Conservation (phyloP, 768 basidiomycete species). For the Cystobasidium tubakii region DNA sequence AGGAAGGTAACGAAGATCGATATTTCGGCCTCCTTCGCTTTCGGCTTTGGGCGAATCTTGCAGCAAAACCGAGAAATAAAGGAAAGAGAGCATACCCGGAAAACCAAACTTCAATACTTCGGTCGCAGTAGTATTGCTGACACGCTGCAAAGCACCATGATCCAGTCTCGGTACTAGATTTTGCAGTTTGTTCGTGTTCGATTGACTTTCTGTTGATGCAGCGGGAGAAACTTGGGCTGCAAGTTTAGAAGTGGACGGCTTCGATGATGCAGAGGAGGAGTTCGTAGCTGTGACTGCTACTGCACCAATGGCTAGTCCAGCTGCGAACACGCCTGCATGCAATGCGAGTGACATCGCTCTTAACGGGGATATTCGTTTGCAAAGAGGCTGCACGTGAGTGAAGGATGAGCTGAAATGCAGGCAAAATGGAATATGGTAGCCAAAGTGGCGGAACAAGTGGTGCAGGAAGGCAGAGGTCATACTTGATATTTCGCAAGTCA, state of each 20-base stretch:
- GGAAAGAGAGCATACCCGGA: conserved; percentile 58
- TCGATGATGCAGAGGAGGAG: neutral
- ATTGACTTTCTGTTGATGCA: conserved; percentile 44
- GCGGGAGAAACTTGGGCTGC: conserved; percentile 46
- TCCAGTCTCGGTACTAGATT: conserved; percentile 12
- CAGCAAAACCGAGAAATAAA: no score
- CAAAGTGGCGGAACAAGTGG: no score
- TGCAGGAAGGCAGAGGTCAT: no score
- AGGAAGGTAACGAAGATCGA: conserved; percentile 12
- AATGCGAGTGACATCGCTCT: conserved; percentile 51
- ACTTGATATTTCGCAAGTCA: no score
- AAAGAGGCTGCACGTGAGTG: neutral
- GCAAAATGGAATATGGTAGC: no score
- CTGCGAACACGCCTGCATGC: conserved; percentile 70
- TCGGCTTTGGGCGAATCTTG: no score
- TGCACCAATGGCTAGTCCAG: conserved; percentile 74
- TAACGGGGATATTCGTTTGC: neutral
- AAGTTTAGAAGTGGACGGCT: neutral
- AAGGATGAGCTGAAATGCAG: neutral
- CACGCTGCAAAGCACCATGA: neutral
- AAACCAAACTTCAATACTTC: conserved; percentile 69
- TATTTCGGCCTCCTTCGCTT: neutral
- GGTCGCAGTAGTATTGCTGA: conserved; percentile 41
- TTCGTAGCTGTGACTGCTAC: conserved; percentile 52
- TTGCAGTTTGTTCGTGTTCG: conserved; percentile 39